phyloP scores from a whole-genome alignment of 2,329 filamentous ascomycete species.

The Fusarium nygamai region DNA sequence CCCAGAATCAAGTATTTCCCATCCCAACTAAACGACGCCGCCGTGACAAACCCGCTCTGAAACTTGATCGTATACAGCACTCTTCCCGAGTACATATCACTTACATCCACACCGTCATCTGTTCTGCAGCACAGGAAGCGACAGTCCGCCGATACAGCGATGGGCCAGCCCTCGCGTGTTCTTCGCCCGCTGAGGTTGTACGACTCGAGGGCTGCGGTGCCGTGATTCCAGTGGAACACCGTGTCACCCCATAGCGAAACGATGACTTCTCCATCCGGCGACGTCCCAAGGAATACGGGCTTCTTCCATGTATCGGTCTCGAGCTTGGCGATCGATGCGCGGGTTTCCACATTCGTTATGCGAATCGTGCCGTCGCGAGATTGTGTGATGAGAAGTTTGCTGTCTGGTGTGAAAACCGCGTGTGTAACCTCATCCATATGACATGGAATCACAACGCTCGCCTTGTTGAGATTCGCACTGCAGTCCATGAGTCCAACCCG shows the following conservation, averaged over 20 bases:
- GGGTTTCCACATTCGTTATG: slow-evolving; percentile 32
- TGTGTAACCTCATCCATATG: slow-evolving; percentile 42
- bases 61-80: slow-evolving; percentile 47
- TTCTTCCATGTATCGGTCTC: slow-evolving; percentile 44
- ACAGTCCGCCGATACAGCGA: slow-evolving; percentile 50
- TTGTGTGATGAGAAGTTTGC: slow-evolving; percentile 35
- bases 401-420: slow-evolving; percentile 42
- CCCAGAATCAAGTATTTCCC: slow-evolving; percentile 46
- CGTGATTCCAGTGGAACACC: slow-evolving; percentile 48
- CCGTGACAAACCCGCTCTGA: slow-evolving; percentile 44
- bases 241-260: slow-evolving; percentile 49
- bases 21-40: slow-evolving; percentile 47
- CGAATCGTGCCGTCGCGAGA: slow-evolving; percentile 45
- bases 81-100: slow-evolving; percentile 47
- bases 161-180: slow-evolving; percentile 48
- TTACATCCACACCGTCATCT: slow-evolving; percentile 49
- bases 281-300: slow-evolving; percentile 41
- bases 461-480: slow-evolving; percentile 18
- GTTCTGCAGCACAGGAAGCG: slow-evolving; percentile 49
- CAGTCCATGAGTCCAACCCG: slow-evolving; percentile 40
- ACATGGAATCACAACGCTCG: slow-evolving; percentile 30
- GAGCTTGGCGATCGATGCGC: slow-evolving; percentile 42
- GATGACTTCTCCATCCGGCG: slow-evolving; percentile 43
- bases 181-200: slow-evolving; percentile 47
- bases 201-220: slow-evolving; percentile 43